A percentile compares a stretch with the other conserved stretches of the same genome.
phyloP scores from a whole-genome alignment of 2,329 filamentous ascomycete species.

The Calonectria ilicicola region DNA sequence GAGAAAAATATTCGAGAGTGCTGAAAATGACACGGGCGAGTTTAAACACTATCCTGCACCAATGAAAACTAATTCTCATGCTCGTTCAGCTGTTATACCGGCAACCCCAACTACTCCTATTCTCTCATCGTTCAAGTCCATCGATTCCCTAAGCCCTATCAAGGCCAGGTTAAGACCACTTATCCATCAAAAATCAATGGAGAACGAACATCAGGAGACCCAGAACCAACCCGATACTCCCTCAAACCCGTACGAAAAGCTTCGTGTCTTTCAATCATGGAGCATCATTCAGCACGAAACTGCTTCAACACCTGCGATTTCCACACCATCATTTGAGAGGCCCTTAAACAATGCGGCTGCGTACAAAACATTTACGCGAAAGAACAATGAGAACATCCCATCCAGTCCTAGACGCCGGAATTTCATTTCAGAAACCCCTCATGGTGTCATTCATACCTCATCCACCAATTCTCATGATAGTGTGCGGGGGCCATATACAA shows the following conservation, averaged over 20 bases:
- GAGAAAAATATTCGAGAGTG: slow-evolving; percentile 36
- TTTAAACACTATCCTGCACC: not conserved
- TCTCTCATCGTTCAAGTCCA: slow-evolving; percentile 6
- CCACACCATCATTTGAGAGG: not conserved
- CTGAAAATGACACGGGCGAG: slow-evolving; percentile 15
- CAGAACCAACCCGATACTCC: not conserved
- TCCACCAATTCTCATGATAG: not conserved
- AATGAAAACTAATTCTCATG: not conserved
- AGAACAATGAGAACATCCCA: not conserved
- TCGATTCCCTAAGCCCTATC: slow-evolving; percentile 32
- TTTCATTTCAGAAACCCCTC: not conserved
- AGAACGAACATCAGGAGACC: not conserved
- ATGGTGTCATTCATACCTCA: not conserved
- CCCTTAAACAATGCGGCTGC: not conserved
- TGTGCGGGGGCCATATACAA: not conserved
- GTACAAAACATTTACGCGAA: not conserved
- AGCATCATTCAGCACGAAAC: not conserved
- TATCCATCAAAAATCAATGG: not conserved
- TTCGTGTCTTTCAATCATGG: not conserved
- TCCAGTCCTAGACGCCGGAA: not conserved
- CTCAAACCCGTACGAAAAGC: not conserved
- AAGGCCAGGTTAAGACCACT: slow-evolving; percentile 13
- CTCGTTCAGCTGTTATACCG: not conserved
- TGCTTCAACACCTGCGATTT: not conserved
- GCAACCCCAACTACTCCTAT: not conserved